A percentile compares a stretch with the other conserved stretches of the same genome.
These are phyloP conservation scores for Dryadomyces quercus-mongolicae DNA, from an alignment of 2,329 filamentous ascomycete species.

Conservation along the genomic window DNA sequence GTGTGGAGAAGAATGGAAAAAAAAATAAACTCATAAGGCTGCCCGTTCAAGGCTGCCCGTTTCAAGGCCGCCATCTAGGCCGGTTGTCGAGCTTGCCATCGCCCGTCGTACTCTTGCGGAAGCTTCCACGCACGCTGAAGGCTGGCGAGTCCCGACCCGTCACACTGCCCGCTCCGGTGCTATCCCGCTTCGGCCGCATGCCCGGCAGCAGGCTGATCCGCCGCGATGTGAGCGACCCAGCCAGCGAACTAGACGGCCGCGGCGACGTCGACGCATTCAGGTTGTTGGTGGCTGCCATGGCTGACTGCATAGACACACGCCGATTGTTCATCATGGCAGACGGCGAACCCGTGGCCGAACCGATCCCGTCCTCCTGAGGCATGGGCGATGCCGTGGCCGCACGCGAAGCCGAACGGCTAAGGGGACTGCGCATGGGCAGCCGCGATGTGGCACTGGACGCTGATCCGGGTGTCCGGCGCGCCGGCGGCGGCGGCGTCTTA, in stretches of 20 bases:
- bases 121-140: neutral
- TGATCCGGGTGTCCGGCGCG: constrained; percentile 29
- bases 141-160: neutral
- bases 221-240: neutral
- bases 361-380: neutral
- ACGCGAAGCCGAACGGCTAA: constrained; percentile 20
- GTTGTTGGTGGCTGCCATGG: neutral
- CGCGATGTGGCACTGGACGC: constrained; percentile 31
- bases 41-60: no score
- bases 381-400: neutral
- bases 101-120: neutral
- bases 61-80: neutral
- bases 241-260: neutral
- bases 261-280: neutral
- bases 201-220: neutral
- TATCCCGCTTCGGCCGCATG: neutral
- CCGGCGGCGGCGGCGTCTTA: constrained; percentile 28
- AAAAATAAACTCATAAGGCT: neutral
- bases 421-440: constrained; percentile 38
- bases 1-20: neutral
- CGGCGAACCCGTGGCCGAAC: neutral
- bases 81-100: neutral
- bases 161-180: neutral
- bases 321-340: neutral
- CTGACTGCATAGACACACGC: neutral